phyloP scores from a whole-genome alignment of 371 early-diverging fungal species.

The Syncephalastrum sp. region DNA sequence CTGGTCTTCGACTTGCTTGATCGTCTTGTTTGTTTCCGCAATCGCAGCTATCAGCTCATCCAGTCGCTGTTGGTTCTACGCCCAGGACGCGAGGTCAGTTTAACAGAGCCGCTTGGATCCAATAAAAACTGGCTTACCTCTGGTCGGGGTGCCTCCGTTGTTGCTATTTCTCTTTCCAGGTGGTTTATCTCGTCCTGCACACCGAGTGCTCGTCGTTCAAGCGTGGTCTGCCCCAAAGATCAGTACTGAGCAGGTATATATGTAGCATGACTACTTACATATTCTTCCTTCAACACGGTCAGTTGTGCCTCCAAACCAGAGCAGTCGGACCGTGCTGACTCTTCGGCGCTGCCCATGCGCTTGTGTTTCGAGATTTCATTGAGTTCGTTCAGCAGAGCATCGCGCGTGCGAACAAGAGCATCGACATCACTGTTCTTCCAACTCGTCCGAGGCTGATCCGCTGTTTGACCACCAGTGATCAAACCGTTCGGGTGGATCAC shows the following conservation, averaged over 20 bases:
- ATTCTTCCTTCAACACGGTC: conserved; percentile 58
- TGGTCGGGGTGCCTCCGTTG: neutral
- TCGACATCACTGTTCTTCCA: conserved; percentile 90
- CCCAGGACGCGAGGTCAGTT: neutral
- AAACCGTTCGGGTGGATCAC: conserved; percentile 94
- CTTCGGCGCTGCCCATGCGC: conserved; percentile 69
- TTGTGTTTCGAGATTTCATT: conserved; percentile 71
- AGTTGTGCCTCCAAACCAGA: conserved; percentile 62
- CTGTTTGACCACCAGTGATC: conserved; percentile 86
- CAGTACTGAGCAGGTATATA: no score
- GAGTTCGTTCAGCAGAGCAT: conserved; percentile 69
- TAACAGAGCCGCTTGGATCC: no score
- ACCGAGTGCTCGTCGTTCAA: conserved; percentile 9
- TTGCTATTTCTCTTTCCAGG: neutral
- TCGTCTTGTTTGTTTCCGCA: conserved; percentile 39
- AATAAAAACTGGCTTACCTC: neutral
- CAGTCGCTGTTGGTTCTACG: conserved; percentile 11
- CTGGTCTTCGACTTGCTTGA: conserved; percentile 68
- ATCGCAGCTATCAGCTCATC: conserved; percentile 40
- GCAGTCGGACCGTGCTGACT: conserved; percentile 56
- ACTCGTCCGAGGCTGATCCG: conserved; percentile 48
- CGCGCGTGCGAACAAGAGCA: conserved; percentile 65
- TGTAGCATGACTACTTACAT: conserved; percentile 25
- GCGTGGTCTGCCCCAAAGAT: conserved; percentile 4
- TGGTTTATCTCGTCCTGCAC: neutral